Conservation (phyloP, 208 protist species). For the Wallacemonas sp. region DNA sequence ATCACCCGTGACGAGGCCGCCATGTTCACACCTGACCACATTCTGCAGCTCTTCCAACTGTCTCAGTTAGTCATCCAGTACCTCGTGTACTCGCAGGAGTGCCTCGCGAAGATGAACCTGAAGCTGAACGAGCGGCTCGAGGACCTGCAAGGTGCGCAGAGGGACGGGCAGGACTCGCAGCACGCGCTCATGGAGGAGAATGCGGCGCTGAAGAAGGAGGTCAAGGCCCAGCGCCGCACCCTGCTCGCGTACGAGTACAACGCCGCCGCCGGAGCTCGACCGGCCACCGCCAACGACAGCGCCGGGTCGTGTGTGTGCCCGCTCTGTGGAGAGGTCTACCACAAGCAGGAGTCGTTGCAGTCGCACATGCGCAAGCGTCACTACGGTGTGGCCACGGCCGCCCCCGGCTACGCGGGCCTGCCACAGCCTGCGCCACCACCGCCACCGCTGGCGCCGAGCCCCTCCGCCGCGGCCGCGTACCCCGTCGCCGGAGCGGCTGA, state of each 20-base stretch:
- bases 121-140: slow-evolving; percentile 60
- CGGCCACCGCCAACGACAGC: background rate
- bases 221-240: slow-evolving; percentile 84
- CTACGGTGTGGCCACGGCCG: background rate
- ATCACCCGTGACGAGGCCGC: slow-evolving; percentile 86
- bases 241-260: slow-evolving; percentile 88
- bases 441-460: background rate
- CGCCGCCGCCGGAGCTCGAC: slow-evolving; percentile 5
- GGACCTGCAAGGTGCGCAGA: slow-evolving; percentile 42
- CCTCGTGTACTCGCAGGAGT: slow-evolving; percentile 88
- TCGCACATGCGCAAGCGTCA: slow-evolving; percentile 91
- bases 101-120: slow-evolving; percentile 82
- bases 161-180: slow-evolving; percentile 33
- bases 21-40: slow-evolving; percentile 85
- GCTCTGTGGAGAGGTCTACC: slow-evolving; percentile 77
- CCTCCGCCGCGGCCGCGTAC: background rate
- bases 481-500: background rate
- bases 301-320: slow-evolving; percentile 44
- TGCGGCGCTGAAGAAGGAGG: slow-evolving; percentile 68
- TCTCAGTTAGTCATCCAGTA: slow-evolving; percentile 90
- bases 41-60: slow-evolving; percentile 83
- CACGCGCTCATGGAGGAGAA: slow-evolving; percentile 62
- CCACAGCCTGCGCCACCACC: too few species aligned
- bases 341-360: slow-evolving; percentile 87
- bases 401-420: too few species aligned